Base-by-base conservation (phyloP, 768 basidiomycete species). In the Psilocybe tampanensis region DNA sequence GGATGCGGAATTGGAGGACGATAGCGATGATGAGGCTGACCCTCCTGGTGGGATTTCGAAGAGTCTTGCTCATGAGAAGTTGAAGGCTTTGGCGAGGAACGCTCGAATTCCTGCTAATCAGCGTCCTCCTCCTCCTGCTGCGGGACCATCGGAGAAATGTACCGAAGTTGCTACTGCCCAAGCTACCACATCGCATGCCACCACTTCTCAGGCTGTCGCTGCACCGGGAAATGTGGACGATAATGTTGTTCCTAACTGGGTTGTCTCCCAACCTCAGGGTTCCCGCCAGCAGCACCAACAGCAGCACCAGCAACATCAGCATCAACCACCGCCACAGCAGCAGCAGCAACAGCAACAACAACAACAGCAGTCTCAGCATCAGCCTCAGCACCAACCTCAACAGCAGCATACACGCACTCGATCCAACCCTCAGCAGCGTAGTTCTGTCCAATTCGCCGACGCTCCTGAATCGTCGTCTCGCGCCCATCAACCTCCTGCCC, bases 1-100 rank as follows among this genome's bases (percentile, higher is more conserved):
- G 54, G 86, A 79, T 21, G 75, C 76, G 61, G 89, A 90, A 67
- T 71, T 90, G 76, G 90, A 90, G 58, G 82, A 86, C n/a, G 81
- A 82, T 21, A 85, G 80, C 55, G 84, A 76, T 17, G 80, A 74
- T 39, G 84, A 85, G 15, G 74, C 79, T 1, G 69, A 70, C 13
- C 66, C 62, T 9, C 5, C 4, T 29, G 64, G 67, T 44, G 73
- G 69, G 21, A 76, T 90, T 19, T 86, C 89, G 22, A 78, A 77
- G 68, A 89, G 88, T 48, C 78, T 88, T 29, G 90, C 88, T 12
- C 85, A 90, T 63, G 82, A 86, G 71, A 84, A 78, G 70, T 64
- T 92, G 56, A 82, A 78, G 44, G 82, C 82, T 1, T 70, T 90
- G 2, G 83, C 82, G 34, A 73, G 80, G 48, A 75, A 80, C 12